Evolutionary conservation across 352 stramenopile species (phyloP).

Genomic region (Pythium vanterpoolii): DNA sequence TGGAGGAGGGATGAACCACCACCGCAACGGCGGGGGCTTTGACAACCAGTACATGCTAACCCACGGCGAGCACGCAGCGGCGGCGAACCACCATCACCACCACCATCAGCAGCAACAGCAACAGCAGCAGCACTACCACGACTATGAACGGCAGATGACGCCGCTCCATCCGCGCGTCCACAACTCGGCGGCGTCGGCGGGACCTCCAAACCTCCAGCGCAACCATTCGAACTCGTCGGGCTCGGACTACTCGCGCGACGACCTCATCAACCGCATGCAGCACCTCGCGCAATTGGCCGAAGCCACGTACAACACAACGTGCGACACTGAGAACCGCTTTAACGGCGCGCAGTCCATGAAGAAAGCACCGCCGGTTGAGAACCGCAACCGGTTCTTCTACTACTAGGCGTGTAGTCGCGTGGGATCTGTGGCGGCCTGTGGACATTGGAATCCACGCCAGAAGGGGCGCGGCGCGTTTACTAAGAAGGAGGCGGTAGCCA

Average conservation of each 20-base stretch:
- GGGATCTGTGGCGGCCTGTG: background rate
- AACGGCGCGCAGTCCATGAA: background rate
- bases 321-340: slow-evolving; percentile 14
- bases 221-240: slow-evolving; percentile 14
- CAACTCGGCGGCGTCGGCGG: background rate
- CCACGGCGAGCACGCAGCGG: too few relatives aligned
- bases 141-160: background rate
- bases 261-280: slow-evolving; percentile 24
- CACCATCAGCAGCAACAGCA: too few relatives aligned
- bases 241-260: slow-evolving; percentile 15
- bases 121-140: background rate
- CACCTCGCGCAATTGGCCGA: slow-evolving; percentile 20
- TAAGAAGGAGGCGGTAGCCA: too few relatives aligned
- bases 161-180: background rate
- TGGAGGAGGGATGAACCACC: background rate
- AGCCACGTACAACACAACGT: slow-evolving; percentile 20
- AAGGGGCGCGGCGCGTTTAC: background rate
- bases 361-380: slow-evolving; percentile 10
- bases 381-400: slow-evolving; percentile 26
- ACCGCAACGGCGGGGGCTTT: background rate
- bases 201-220: slow-evolving; percentile 3
- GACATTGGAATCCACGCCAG: slow-evolving; percentile 17
- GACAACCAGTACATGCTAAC: background rate
- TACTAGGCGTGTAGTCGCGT: slow-evolving; percentile 2
- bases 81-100: too few relatives aligned